A percentile compares a stretch with the other conserved stretches of the same genome.
Evolutionary conservation across 345 rosid species (phyloP).

Genomic region (Aethionema arabicum): DNA sequence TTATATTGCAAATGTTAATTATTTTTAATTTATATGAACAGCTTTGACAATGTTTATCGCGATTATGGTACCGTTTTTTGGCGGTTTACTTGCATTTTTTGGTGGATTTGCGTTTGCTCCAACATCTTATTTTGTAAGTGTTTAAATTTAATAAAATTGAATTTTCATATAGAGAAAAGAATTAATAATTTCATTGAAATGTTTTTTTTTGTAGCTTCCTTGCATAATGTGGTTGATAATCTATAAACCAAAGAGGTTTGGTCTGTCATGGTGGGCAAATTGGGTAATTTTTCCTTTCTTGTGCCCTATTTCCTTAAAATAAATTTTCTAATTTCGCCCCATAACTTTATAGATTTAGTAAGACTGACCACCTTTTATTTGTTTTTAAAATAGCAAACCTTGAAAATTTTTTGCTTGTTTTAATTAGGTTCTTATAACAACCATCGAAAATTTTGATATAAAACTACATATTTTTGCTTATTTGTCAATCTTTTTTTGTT

Average conservation of each 20-base stretch:
- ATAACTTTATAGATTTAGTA: neutral
- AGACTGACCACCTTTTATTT: neutral
- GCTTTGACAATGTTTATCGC: constrained; percentile 66
- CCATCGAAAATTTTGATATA: no score
- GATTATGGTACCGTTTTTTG: constrained; percentile 71
- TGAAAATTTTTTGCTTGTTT: no score
- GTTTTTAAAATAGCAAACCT: neutral
- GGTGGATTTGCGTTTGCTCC: constrained; percentile 88
- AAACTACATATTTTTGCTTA: no score
- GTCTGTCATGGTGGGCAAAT: constrained; percentile 65
- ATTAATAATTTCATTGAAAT: neutral
- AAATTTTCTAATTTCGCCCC: neutral
- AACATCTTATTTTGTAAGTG: constrained; percentile 70
- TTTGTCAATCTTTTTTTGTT: no score
- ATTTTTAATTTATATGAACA: constrained; percentile 25
- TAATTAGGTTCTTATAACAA: no score
- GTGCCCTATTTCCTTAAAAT: neutral
- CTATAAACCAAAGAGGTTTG: constrained; percentile 57
- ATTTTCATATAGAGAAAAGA: neutral
- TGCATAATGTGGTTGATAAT: constrained; percentile 70
- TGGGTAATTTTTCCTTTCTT: constrained; percentile 47
- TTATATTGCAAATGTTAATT: no score
- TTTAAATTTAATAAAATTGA: neutral
- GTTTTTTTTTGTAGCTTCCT: constrained; percentile 51
- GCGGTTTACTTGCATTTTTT: constrained; percentile 71